Conservation (phyloP, 306 rosid species). For the Sicyos edulis region DNA sequence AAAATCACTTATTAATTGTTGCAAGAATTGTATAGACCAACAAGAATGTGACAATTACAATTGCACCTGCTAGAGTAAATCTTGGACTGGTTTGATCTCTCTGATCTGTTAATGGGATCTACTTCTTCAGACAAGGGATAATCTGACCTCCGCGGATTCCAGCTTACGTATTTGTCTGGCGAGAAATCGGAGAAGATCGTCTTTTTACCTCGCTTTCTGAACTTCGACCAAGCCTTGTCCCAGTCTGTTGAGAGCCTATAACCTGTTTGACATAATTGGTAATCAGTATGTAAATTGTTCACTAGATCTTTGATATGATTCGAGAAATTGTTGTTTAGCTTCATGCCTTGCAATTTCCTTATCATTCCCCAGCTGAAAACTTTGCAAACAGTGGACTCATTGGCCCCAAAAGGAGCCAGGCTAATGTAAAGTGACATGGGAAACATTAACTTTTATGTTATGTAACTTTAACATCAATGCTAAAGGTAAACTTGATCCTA, state of each 20-base stretch:
- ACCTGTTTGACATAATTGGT: constrained; percentile 34
- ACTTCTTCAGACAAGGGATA: constrained; percentile 79
- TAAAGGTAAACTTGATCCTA: background rate
- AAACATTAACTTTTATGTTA: no score
- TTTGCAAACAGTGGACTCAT: background rate
- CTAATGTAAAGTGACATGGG: no score
- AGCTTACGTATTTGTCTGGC: constrained; percentile 77
- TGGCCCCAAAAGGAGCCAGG: background rate
- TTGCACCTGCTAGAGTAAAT: constrained; percentile 69
- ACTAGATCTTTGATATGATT: background rate
- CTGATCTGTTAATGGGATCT: constrained; percentile 84
- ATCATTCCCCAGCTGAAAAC: background rate
- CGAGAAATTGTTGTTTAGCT: background rate
- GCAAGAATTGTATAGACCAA: constrained; percentile 77
- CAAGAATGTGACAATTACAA: constrained; percentile 61
- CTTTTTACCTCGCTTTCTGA: constrained; percentile 65
- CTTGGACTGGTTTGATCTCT: constrained; percentile 86
- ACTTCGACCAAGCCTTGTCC: constrained; percentile 92
- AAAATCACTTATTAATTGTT: constrained; percentile 37
- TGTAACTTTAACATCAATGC: background rate
- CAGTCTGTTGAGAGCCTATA: constrained; percentile 73
- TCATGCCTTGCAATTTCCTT: background rate
- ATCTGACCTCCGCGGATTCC: constrained; percentile 68
- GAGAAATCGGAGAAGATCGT: constrained; percentile 51
- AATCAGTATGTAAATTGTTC: background rate